A percentile compares a stretch with the other conserved stretches of the same genome.
These are phyloP conservation scores for Rhodotorula graminis DNA, from an alignment of 768 basidiomycete species.

Conservation along the genomic window DNA sequence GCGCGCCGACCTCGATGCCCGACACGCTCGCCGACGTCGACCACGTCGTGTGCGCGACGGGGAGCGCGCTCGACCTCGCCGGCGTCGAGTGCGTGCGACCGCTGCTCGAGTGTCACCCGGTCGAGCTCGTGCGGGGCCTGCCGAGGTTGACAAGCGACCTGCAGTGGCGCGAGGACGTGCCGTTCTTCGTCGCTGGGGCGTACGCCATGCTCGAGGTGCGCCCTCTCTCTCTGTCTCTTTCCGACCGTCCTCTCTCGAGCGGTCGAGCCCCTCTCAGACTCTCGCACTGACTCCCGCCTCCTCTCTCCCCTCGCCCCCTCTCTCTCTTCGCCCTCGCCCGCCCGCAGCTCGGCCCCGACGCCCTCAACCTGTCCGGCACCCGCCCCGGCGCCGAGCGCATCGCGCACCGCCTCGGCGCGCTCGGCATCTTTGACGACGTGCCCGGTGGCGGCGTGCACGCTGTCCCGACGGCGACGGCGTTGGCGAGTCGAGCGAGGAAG, in stretches of 20 bases:
- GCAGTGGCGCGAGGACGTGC: constrained; percentile 23
- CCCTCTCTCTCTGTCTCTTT: neutral
- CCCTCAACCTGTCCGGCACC: constrained; percentile 31
- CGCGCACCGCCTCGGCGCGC: constrained; percentile 17
- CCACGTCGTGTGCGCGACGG: constrained; percentile 33
- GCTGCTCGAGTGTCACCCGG: constrained; percentile 22
- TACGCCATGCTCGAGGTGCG: constrained; percentile 39
- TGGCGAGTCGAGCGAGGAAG: too few species aligned
- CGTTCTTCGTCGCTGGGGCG: constrained; percentile 31
- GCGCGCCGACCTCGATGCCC: too few species aligned
- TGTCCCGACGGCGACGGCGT: too few species aligned
- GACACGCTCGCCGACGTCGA: constrained; percentile 8
- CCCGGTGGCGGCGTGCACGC: neutral
- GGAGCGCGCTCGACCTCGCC: constrained; percentile 29
- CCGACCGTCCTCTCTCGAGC: too few species aligned
- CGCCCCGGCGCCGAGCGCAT: constrained; percentile 32
- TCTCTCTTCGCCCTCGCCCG: too few species aligned
- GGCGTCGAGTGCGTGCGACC: constrained; percentile 25
- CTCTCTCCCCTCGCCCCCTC: neutral
- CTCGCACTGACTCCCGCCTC: too few species aligned
- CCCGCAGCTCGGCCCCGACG: constrained; percentile 34
- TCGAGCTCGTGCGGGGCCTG: constrained; percentile 32
- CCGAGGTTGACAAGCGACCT: constrained; percentile 38
- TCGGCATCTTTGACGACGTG: constrained; percentile 16
- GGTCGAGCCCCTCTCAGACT: too few species aligned